Evolutionary conservation across 2,329 filamentous ascomycete genomes (phyloP), one percentile per base, ranked within the genome.

Genomic region (Bipolaris gigantea): DNA sequence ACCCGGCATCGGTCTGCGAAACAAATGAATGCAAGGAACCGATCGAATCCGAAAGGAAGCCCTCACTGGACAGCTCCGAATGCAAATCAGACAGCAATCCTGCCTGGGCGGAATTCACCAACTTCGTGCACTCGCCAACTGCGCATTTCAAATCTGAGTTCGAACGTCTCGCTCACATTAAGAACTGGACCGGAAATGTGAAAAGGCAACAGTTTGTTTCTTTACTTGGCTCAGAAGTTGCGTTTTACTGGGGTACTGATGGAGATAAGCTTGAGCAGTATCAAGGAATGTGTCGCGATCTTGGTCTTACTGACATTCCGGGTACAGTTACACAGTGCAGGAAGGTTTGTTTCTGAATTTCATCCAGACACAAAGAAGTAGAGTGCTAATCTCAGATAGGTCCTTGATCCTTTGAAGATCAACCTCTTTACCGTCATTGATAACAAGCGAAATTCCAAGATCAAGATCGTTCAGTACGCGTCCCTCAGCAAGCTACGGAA

Each of bases 351-450:
- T 16, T 10, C 9, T 19, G 8, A 13, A 19, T n/a, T 16, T 4
- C 2, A 32, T 4, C 11, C 8, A 5, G 30, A 23, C 11, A 5
- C 9, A 9, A n/a, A 34, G 8, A 40, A 27, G 6, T 1, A 47
- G 5, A 23, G 10, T 30, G 13, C 50, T 62, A 21, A 63, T 13
- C 11, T 10, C 15, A 7, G 2, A 6, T 4, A 70, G 64, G 55
- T 55, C 6, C 47, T 69, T 7, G 56, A 61, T 13, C 30, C 51
- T 8, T 40, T 69, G 32, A 59, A 60, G n/a, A 57, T 69, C 50
- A 71, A 70, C 25, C 50, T 71, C 8, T 59, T 57, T 42, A 56
- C 64, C 39, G 42, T 70, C 3, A 57, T 70, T 19, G 61, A 69
- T 25, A 56, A 68, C 34, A 55, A 62, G 8, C 66, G 64, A 9